phyloP scores from a whole-genome alignment of 2,329 filamentous ascomycete species.

The Intubia oerlemansii region DNA sequence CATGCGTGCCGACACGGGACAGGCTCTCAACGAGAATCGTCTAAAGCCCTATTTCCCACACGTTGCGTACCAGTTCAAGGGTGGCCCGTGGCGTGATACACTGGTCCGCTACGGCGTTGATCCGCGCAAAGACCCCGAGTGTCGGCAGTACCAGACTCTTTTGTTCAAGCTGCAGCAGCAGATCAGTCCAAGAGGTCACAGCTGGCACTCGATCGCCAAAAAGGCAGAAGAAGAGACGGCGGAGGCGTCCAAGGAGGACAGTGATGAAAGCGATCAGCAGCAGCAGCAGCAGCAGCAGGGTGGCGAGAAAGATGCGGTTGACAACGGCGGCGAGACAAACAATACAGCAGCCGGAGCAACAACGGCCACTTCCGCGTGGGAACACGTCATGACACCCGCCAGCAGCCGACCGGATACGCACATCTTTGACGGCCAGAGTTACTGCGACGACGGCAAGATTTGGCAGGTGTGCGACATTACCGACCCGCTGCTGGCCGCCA shows the following conservation, averaged over 20 bases:
- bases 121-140: conserved; percentile 54
- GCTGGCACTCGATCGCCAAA: conserved; percentile 11
- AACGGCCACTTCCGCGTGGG: neutral
- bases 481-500: conserved; percentile 47
- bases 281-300: neutral
- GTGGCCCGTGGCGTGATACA: conserved; percentile 78
- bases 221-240: neutral
- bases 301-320: neutral
- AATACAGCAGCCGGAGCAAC: no score
- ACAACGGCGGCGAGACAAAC: neutral
- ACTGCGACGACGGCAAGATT: conserved; percentile 64
- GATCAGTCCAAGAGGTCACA: conserved; percentile 20
- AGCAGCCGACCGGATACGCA: conserved; percentile 30
- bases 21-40: conserved; percentile 22
- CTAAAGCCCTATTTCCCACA: conserved; percentile 64
- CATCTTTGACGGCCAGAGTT: conserved; percentile 60
- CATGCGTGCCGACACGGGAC: conserved; percentile 23
- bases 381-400: neutral
- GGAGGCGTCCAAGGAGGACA: neutral
- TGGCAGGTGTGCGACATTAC: conserved; percentile 91
- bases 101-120: conserved; percentile 74
- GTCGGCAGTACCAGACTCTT: conserved; percentile 70
- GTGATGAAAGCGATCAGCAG: neutral
- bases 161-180: conserved; percentile 54
- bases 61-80: conserved; percentile 78